Base-by-base conservation (phyloP, 768 basidiomycete species). In the Galerina sulciceps region DNA sequence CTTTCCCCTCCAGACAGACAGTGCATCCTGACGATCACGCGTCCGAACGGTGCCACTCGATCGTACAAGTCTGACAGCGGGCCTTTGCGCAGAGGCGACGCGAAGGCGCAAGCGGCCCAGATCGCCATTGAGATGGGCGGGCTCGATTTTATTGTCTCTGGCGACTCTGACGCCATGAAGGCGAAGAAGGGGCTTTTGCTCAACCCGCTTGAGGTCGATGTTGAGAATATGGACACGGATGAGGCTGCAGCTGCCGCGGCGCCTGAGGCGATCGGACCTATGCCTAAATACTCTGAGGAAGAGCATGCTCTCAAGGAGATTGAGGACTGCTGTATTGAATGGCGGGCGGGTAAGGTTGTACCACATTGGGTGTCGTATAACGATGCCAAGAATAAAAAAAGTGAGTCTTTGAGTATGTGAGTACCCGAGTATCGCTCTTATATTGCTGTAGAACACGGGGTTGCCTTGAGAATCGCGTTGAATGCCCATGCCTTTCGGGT, bases 21-120 rank as follows among this genome's bases (percentile, higher is more conserved):
- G 53, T 88, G 88, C 62, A 85, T 85, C 48, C 67, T 89, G 40
- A 86, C 85, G 1, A 82, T 89, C 57, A 82, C 76, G 1, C 83
- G 81, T 18, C 85, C 85, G 0, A 77, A 82, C 34, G 86, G 85
- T 15, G 56, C 69, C 2, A 71, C 71, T 4, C 77, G 85, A 44
- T 81, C 83, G 0, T 89, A 88, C 72, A 76, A 79, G 22, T 85
- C 85, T 0, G 76, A 81, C 22, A 71, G 77, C 1, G 67, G 64
- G 5, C 83, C 79, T 60, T 42, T 73, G 14, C 76, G 77, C 37
- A 81, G 83, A 62, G 72, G 61, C 38, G 86, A 87, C 11, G 88
- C 88, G 0, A 85, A 84, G 58, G 71, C 70, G 0, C 78, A 79
- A 44, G 86, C 75, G 0, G 85, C 85, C 0, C 73, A 67, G 14